Evolutionary conservation across 352 stramenopile genomes (phyloP).

Genomic region (Phytopythium kandeliae): DNA sequence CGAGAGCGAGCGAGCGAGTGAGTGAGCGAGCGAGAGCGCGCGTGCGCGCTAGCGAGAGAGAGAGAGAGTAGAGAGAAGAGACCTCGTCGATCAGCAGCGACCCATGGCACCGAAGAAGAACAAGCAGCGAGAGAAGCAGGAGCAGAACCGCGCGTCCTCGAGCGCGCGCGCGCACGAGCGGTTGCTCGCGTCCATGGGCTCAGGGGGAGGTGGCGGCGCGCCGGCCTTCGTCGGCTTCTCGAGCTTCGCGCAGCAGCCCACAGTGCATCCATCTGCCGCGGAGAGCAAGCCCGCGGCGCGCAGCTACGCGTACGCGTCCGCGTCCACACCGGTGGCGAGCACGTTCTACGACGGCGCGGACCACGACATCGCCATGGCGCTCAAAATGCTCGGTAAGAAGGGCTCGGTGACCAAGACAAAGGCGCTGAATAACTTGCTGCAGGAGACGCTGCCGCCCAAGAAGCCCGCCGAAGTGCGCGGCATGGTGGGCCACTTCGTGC

Average conservation of each 20-base stretch:
- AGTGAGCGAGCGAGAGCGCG: too few species aligned
- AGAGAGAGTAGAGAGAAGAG: too few species aligned
- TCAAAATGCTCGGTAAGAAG: conserved; percentile 87
- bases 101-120: conserved; percentile 68
- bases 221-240: conserved; percentile 70
- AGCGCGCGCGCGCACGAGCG: conserved; percentile 67
- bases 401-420: conserved; percentile 78
- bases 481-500: conserved; percentile 73
- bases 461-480: conserved; percentile 48
- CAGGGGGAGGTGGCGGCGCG: conserved; percentile 5
- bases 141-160: conserved; percentile 76
- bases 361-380: conserved; percentile 65
- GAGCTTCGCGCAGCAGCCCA: conserved; percentile 37
- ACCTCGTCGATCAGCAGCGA: too few species aligned
- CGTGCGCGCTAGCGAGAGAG: too few species aligned
- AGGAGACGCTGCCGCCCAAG: conserved; percentile 54
- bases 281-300: conserved; percentile 11
- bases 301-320: conserved; percentile 8
- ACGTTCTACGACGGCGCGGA: conserved; percentile 77
- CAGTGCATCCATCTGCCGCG: conserved; percentile 6
- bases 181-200: conserved; percentile 30
- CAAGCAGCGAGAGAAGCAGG: conserved; percentile 85
- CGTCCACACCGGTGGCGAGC: conserved; percentile 13
- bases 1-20: too few species aligned
- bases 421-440: conserved; percentile 57